Evolutionary conservation across 2,329 filamentous ascomycete genomes (phyloP).

Genomic region (Sarocladium kiliense): DNA sequence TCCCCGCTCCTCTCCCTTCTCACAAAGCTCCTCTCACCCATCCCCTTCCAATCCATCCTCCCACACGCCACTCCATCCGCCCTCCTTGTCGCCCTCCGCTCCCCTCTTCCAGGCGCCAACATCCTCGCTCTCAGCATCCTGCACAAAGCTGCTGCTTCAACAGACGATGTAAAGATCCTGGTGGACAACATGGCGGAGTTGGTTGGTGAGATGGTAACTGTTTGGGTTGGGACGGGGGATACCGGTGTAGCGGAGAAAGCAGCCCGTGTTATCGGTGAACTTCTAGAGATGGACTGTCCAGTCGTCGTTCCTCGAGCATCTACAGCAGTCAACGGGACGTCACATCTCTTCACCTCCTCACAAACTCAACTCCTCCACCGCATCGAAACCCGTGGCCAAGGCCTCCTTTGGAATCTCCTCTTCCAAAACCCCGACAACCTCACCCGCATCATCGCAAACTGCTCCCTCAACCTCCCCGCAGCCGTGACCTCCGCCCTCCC

Average conservation of each 20-base stretch:
- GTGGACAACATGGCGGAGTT: slow-evolving; percentile 28
- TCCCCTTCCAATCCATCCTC: slow-evolving; percentile 47
- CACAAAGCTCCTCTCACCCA: slow-evolving; percentile 49
- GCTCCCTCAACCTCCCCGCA: slow-evolving; percentile 24
- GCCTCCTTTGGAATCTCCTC: slow-evolving; percentile 48
- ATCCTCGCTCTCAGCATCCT: slow-evolving; percentile 52
- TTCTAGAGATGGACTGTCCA: slow-evolving; percentile 52
- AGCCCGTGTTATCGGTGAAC: slow-evolving; percentile 42
- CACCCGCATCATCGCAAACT: slow-evolving; percentile 33
- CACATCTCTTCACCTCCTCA: neutral
- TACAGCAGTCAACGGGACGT: slow-evolving; percentile 1
- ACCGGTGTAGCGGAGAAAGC: slow-evolving; percentile 53
- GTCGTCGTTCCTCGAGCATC: slow-evolving; percentile 14
- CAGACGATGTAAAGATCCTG: slow-evolving; percentile 45
- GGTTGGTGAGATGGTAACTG: slow-evolving; percentile 40
- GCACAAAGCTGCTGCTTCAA: slow-evolving; percentile 45
- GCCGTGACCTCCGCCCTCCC: slow-evolving; percentile 19
- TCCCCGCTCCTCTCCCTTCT: slow-evolving; percentile 45
- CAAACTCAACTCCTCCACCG: neutral
- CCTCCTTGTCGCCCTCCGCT: slow-evolving; percentile 47
- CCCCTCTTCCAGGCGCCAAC: slow-evolving; percentile 50
- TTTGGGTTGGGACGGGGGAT: slow-evolving; percentile 49
- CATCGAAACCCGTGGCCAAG: slow-evolving; percentile 38
- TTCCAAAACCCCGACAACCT: slow-evolving; percentile 42
- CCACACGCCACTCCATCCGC: slow-evolving; percentile 45